Evolutionary conservation across 2,329 filamentous ascomycete species (phyloP), one percentile per base, ranked within the genome.

Genomic region (Colletotrichum endophyticum): DNA sequence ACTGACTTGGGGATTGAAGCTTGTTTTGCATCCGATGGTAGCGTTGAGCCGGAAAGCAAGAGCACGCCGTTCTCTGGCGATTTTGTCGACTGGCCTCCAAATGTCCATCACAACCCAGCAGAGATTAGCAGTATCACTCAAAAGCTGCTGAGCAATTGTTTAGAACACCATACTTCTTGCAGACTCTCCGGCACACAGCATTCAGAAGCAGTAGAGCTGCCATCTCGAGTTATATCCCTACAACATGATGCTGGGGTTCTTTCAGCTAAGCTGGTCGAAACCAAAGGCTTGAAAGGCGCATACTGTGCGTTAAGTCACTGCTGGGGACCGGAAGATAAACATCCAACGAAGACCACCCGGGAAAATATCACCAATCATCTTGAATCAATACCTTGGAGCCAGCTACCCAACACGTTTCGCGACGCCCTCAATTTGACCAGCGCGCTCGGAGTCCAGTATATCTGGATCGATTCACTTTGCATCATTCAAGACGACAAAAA

Each of bases 141-240:
- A 5, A 39, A 2, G 8, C 36, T 44, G 16, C 5, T 44, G 8
- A 9, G 3, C 36, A 19, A 44, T 3, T 44, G 36, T 1, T 8
- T 44, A 2, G 2, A 44, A 1, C 8, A 44, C 1, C 36, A 44
- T 2, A 8, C 0, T 1, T 2, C 4, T 44, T 44, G 39, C n/a
- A 8, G 39, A 0, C 8, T n/a, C 5, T n/a, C 39, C 5, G 6
- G 8, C 8, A 44, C 8, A 1, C 16, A 19, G 8, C 8, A 3
- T 0, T 2, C 5, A 0, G 16, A 39, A 4, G 1, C 16, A 19
- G 4, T 19, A 0, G 8, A 44, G 16, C 19, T 44, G 2, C 39
- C 39, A 11, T 44, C 39, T 44, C 8, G 36, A 9, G 0, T 44
- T 0, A 44, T 44, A 44, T 19, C 16, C 5, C 0, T 44, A 5